Base-by-base conservation (phyloP, 2,329 filamentous ascomycete species). In the Geosmithia putterillii region DNA sequence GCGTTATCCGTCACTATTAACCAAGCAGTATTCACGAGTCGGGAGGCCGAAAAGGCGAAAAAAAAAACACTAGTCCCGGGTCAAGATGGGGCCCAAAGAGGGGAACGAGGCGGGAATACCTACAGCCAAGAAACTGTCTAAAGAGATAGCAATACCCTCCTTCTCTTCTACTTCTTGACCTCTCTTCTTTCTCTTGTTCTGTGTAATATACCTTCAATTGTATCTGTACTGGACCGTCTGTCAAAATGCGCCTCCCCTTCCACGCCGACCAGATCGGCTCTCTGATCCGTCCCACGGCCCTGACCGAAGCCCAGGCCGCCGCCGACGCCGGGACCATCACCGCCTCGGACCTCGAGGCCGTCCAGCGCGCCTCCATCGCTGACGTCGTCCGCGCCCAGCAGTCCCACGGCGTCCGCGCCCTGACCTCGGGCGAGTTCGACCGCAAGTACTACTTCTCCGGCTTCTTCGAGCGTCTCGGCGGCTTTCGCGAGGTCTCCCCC, bases 241-340 rank as follows among this genome's bases (percentile, higher is more conserved):
- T n/a, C 12, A 41, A 21, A 34, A 50, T 53, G 28, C 54, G 54
- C 44, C 57, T 64, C 10, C 81, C 78, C 41, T 86, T 83, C 62
- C 73, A 83, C 55, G 80, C 81, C 46, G 82, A 86, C 62, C 82
- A 86, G 50, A 71, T 84, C 47, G 82, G 82, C 41, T 85, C 81
- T 14, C 67, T 86, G 25, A 73, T 86, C 45, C 78, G 82, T 25
- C 81, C 82, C 1, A 60, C 75, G 42, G 62, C 71, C 42, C 71
- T 86, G 21, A 67, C 83, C 14, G 66, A 75, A 40, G 73, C 74
- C 40, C 57, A 63, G 45, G 48, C 52, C 9, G 48, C 57, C n/a
- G 58, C 59, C 70, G 82, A 59, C 64, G 70, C 50, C 57, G 72
- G 56, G 60, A 70, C 46, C 68, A 50, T 55, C 46, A 53, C 56